Percentiles rank a stretch among this genome's conserved stretches.
Evolutionary conservation across 2,329 filamentous ascomycete species (phyloP).

Genomic region (Clonostachys sp.): DNA sequence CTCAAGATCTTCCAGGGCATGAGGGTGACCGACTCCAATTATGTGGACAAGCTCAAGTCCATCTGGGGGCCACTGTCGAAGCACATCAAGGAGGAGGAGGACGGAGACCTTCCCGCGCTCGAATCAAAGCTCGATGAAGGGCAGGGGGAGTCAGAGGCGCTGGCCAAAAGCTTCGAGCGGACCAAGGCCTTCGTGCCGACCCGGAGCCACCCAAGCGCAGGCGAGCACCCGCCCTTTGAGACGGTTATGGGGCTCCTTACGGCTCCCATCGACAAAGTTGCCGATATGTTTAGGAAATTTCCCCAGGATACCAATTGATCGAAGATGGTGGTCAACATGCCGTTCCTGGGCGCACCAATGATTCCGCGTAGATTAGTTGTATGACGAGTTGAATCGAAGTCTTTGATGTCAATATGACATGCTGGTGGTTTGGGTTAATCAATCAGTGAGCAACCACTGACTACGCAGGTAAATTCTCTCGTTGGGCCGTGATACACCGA

Average conservation of each 20-base stretch:
- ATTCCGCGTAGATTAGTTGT: too few relatives aligned
- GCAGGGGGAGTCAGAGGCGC: conserved; percentile 20
- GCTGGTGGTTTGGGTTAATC: too few relatives aligned
- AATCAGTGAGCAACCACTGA: too few relatives aligned
- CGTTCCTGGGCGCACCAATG: not conserved
- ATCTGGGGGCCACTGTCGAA: conserved; percentile 35
- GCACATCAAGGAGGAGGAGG: conserved; percentile 48
- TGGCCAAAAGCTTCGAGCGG: conserved; percentile 37
- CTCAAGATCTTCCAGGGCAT: conserved; percentile 45
- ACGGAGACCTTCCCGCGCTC: conserved; percentile 39
- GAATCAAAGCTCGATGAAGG: conserved; percentile 30
- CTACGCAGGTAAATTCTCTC: too few relatives aligned
- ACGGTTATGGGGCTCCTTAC: conserved; percentile 46
- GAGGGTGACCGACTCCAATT: conserved; percentile 28
- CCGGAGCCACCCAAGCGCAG: conserved; percentile 43
- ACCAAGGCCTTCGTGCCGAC: conserved; percentile 51
- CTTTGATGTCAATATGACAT: too few relatives aligned
- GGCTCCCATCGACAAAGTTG: conserved; percentile 51
- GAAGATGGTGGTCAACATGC: conserved; percentile 2
- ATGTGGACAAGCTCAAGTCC: conserved; percentile 31
- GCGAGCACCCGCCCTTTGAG: conserved; percentile 50
- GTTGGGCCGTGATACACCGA: too few relatives aligned
- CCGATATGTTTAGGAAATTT: conserved; percentile 51
- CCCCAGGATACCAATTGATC: conserved; percentile 23
- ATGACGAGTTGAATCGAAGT: too few relatives aligned